Evolutionary conservation across 495 filamentous ascomycete genomes (phyloP).

Genomic region (Glonium stellatum): DNA sequence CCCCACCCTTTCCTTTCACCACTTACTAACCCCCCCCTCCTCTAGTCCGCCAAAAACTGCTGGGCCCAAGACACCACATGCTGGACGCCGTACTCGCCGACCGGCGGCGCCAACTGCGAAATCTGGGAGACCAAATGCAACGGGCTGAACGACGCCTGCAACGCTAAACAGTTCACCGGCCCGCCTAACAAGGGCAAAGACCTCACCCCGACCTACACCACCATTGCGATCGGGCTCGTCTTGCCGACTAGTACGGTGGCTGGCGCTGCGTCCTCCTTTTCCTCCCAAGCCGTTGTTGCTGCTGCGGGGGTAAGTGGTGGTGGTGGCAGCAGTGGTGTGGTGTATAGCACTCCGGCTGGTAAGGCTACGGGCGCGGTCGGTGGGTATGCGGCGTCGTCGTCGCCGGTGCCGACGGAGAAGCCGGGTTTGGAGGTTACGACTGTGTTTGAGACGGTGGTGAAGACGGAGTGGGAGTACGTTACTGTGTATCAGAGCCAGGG

Average conservation of each 20-base stretch:
- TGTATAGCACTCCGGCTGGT: background rate
- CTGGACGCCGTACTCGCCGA: slow-evolving; percentile 50
- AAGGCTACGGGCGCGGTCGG: background rate
- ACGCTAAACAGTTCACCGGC: slow-evolving; percentile 43
- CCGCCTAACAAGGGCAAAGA: slow-evolving; percentile 51
- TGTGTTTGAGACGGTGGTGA: slow-evolving; percentile 14
- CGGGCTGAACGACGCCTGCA: slow-evolving; percentile 43
- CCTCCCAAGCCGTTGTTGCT: background rate
- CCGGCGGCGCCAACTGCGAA: slow-evolving; percentile 51
- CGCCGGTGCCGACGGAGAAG: slow-evolving; percentile 13
- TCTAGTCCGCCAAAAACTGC: slow-evolving; percentile 44
- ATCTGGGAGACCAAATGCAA: slow-evolving; percentile 56
- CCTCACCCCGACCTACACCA: slow-evolving; percentile 33
- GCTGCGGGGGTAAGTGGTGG: too few species aligned
- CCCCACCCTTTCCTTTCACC: background rate
- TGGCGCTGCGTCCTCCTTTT: background rate
- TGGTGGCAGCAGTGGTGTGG: background rate
- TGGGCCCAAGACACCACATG: slow-evolving; percentile 52
- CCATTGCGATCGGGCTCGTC: slow-evolving; percentile 22
- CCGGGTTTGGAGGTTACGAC: slow-evolving; percentile 9
- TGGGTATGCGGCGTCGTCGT: background rate
- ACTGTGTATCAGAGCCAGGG: slow-evolving; percentile 6
- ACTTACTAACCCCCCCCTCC: background rate
- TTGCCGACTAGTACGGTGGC: slow-evolving; percentile 10
- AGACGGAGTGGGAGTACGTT: slow-evolving; percentile 14